These are phyloP conservation scores for Sungouiozyma intestinalis DNA, from an alignment of 805 yeast genomes.

Conservation along the genomic window DNA sequence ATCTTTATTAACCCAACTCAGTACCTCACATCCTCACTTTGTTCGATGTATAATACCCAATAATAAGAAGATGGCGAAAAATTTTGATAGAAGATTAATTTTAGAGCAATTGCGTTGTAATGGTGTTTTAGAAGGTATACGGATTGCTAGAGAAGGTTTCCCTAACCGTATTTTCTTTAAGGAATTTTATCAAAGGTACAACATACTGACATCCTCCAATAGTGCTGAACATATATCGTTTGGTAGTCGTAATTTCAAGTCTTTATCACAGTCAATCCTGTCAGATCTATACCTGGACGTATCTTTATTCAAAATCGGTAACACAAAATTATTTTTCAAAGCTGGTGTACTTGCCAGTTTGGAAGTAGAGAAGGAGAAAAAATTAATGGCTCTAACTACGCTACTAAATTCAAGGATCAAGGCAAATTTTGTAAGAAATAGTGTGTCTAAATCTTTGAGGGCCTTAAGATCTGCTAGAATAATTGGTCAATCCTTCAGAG, in stretches of 20 bases:
- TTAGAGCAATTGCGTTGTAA: constrained; percentile 87
- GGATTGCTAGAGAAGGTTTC: constrained; percentile 94
- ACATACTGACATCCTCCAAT: constrained; percentile 43
- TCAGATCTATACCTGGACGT: constrained; percentile 61
- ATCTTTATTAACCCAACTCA: constrained; percentile 59
- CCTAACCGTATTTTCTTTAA: constrained; percentile 85
- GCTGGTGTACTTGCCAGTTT: constrained; percentile 92
- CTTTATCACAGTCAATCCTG: constrained; percentile 59
- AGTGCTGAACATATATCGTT: constrained; percentile 27
- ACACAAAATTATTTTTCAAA: constrained; percentile 85
- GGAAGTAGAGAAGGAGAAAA: constrained; percentile 65
- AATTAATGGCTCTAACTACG: constrained; percentile 44
- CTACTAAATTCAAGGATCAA: constrained; percentile 54
- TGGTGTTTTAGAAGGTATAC: constrained; percentile 95
- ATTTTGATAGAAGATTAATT: constrained; percentile 66
- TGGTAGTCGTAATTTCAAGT: constrained; percentile 37
- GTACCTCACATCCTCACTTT: constrained; percentile 86
- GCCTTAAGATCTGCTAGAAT: constrained; percentile 62
- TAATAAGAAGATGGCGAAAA: constrained; percentile 54
- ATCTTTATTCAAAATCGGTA: constrained; percentile 77
- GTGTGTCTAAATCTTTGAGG: constrained; percentile 38
- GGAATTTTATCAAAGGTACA: constrained; percentile 68
- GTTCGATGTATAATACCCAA: constrained; percentile 95
- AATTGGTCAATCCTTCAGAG: constrained; percentile 49
- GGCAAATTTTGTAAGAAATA: constrained; percentile 50